Evolutionary conservation across 1,284 basidiomycete genomes (phyloP).

Genomic region (Sphaerobolus stellatus): DNA sequence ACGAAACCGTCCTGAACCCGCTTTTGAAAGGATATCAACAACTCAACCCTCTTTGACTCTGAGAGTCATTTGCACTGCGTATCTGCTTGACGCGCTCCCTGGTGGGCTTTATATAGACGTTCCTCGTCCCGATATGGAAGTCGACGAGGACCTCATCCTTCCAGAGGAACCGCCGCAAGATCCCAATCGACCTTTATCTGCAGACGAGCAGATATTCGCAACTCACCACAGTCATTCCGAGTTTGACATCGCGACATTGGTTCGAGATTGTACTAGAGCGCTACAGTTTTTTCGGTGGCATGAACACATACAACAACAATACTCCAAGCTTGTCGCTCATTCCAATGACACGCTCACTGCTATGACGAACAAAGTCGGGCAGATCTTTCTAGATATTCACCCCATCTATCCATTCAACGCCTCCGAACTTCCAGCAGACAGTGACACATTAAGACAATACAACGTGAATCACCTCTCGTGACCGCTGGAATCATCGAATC

Average conservation of each 20-base stretch:
- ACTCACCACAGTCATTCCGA: background rate
- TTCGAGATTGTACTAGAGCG: background rate
- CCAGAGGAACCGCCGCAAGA: background rate
- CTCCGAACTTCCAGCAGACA: background rate
- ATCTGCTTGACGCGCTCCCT: background rate
- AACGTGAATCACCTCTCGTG: too few relatives aligned
- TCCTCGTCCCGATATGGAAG: background rate
- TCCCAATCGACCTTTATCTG: background rate
- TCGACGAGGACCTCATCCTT: background rate
- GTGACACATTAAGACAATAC: background rate
- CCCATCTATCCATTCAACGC: background rate
- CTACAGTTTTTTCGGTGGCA: too few relatives aligned
- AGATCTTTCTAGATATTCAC: background rate
- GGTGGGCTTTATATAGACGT: background rate
- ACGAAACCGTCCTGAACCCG: background rate
- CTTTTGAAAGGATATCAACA: background rate
- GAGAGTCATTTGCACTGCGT: background rate
- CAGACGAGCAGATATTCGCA: background rate
- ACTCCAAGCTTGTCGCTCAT: background rate
- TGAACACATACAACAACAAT: background rate
- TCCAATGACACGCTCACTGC: background rate
- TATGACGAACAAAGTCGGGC: background rate
- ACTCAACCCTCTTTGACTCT: background rate
- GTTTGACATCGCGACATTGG: background rate
- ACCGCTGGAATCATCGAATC: background rate